A percentile compares a stretch with the other conserved stretches of the same genome.
These are phyloP conservation scores for Xylariaceae sp. DNA, from an alignment of 2,329 filamentous ascomycete genomes.

Conservation along the genomic window DNA sequence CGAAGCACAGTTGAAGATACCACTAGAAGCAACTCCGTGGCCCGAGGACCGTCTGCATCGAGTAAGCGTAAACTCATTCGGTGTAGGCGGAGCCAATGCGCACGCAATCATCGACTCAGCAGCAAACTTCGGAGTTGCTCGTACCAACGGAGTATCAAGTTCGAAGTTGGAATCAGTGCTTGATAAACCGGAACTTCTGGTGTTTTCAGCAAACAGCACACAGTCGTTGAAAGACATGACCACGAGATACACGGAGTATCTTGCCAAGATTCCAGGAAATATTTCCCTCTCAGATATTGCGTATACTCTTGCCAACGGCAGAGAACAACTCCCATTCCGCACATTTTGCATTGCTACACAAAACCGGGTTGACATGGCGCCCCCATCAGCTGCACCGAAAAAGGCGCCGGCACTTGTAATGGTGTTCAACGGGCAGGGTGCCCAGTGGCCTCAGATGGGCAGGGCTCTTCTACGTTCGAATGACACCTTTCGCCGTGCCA, in stretches of 20 bases:
- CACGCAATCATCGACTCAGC: conserved; percentile 29
- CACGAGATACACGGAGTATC: too few species aligned
- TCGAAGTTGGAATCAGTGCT: too few species aligned
- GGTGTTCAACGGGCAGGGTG: conserved; percentile 26
- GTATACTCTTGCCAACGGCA: conserved; percentile 17
- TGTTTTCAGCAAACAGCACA: conserved; percentile 16
- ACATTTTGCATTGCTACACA: conserved; percentile 1
- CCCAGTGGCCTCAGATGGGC: conserved; percentile 27
- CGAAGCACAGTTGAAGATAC: conserved; percentile 29
- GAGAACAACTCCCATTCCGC: conserved; percentile 17
- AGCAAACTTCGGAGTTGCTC: neutral
- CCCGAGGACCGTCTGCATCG: conserved; percentile 25
- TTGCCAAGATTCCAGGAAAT: too few species aligned
- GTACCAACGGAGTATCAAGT: too few species aligned
- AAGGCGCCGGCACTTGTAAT: conserved; percentile 14
- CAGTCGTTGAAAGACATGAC: conserved; percentile 9
- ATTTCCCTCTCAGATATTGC: conserved; percentile 11
- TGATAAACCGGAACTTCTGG: conserved; percentile 5
- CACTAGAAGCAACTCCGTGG: conserved; percentile 31
- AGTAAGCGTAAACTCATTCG: conserved; percentile 35
- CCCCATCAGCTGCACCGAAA: neutral
- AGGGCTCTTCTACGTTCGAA: conserved; percentile 17
- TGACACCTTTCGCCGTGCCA: conserved; percentile 7
- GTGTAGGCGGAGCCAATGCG: conserved; percentile 37
- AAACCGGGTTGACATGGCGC: too few species aligned